A percentile compares a stretch with the other conserved stretches of the same genome.
These are phyloP conservation scores for Colletotrichum graminicola DNA, from an alignment of 2,329 filamentous ascomycete species.

Conservation along the genomic window DNA sequence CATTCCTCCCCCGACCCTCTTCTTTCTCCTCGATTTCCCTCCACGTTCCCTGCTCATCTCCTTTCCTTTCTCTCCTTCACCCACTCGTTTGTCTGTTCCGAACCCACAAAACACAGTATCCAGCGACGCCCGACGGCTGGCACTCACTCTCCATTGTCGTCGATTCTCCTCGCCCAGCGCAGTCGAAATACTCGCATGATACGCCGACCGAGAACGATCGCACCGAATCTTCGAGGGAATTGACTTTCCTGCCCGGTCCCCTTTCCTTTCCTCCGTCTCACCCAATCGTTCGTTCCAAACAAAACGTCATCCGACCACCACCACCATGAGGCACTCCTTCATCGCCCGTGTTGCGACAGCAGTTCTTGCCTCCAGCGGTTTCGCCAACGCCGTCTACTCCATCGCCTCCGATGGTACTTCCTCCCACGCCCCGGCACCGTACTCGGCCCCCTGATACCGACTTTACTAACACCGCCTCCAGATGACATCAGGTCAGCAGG, in stretches of 20 bases:
- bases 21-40: constrained; percentile 17
- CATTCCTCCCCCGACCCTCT: constrained; percentile 27
- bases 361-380: constrained; percentile 19
- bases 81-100: constrained; percentile 26
- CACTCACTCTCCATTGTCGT: neutral
- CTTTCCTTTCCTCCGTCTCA: constrained; percentile 10
- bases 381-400: constrained; percentile 33
- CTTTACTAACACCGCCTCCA: constrained; percentile 44
- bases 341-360: constrained; percentile 30
- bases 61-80: constrained; percentile 24
- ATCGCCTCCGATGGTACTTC: constrained; percentile 35
- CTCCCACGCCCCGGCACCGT: neutral
- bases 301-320: constrained; percentile 21
- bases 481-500: constrained; percentile 61
- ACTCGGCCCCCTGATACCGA: neutral
- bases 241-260: neutral
- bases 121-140: constrained; percentile 18
- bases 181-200: constrained; percentile 25
- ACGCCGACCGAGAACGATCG: constrained; percentile 11
- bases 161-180: neutral
- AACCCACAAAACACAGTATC: constrained; percentile 9
- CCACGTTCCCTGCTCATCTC: constrained; percentile 30
- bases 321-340: constrained; percentile 28
- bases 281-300: constrained; percentile 32
- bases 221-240: constrained; percentile 20